These are phyloP conservation scores for Globisporangium paroecandrum DNA, from an alignment of 352 stramenopile species.

Conservation along the genomic window DNA sequence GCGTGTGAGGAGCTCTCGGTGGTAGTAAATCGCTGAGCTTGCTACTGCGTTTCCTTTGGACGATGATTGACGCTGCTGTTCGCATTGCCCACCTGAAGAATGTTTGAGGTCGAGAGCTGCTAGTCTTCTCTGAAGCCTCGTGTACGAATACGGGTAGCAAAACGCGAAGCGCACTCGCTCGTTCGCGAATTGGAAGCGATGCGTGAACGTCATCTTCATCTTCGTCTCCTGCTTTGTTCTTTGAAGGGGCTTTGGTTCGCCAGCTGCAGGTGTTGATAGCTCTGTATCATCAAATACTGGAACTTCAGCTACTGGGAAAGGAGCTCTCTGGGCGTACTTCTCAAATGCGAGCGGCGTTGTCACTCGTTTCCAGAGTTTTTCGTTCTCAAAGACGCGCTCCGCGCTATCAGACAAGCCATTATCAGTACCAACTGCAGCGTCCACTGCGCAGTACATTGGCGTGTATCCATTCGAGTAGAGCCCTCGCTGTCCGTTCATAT, in stretches of 20 bases:
- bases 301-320: background rate
- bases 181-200: slow-evolving; percentile 29
- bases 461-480: slow-evolving; percentile 38
- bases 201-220: slow-evolving; percentile 48
- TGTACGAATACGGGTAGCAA: slow-evolving; percentile 74
- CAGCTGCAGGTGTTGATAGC: background rate
- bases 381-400: slow-evolving; percentile 27
- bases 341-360: slow-evolving; percentile 36
- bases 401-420: slow-evolving; percentile 1
- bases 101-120: slow-evolving; percentile 27
- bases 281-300: background rate
- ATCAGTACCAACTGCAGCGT: slow-evolving; percentile 6
- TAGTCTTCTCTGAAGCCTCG: slow-evolving; percentile 48
- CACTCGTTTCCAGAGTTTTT: slow-evolving; percentile 34
- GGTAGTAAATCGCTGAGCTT: slow-evolving; percentile 53
- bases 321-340: slow-evolving; percentile 23
- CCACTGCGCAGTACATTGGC: slow-evolving; percentile 25
- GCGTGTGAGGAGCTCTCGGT: slow-evolving; percentile 63
- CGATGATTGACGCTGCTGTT: background rate
- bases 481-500: slow-evolving; percentile 43
- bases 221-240: slow-evolving; percentile 30
- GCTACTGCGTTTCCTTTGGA: background rate
- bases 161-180: slow-evolving; percentile 70
- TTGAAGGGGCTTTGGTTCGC: background rate
- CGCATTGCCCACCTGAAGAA: background rate